phyloP scores from a whole-genome alignment of 768 basidiomycete genomes.

The Phallus indusiatus region DNA sequence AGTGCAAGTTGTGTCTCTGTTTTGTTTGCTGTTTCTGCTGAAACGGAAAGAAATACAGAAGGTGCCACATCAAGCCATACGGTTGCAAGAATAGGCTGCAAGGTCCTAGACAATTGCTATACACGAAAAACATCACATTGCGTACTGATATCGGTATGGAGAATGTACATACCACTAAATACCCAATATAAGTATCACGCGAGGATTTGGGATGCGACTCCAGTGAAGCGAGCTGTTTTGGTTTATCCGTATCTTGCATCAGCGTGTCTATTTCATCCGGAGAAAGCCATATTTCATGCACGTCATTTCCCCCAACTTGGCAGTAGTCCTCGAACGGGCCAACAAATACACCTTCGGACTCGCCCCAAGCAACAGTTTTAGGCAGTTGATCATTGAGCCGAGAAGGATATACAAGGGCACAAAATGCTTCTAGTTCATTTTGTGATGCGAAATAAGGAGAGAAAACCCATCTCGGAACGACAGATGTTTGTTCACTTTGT shows the following conservation, averaged over 20 bases:
- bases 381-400: neutral
- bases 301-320: slow-evolving; percentile 17
- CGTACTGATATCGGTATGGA: neutral
- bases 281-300: neutral
- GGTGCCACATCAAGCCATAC: slow-evolving; percentile 86
- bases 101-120: slow-evolving; percentile 47
- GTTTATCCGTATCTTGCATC: slow-evolving; percentile 12
- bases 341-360: slow-evolving; percentile 25
- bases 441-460: slow-evolving; percentile 44
- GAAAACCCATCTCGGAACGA: slow-evolving; percentile 55
- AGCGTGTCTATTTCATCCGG: neutral
- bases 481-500: slow-evolving; percentile 10
- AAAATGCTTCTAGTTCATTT: slow-evolving; percentile 46
- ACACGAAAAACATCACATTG: neutral
- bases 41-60: slow-evolving; percentile 58
- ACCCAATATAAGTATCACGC: neutral
- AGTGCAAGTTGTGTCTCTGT: slow-evolving; percentile 51
- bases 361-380: slow-evolving; percentile 24
- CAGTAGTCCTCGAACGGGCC: slow-evolving; percentile 18
- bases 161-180: neutral
- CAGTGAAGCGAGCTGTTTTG: slow-evolving; percentile 20
- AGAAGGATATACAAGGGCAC: slow-evolving; percentile 31
- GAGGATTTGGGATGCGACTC: neutral
- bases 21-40: slow-evolving; percentile 40
- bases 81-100: slow-evolving; percentile 74